phyloP scores from a whole-genome alignment of 2,329 filamentous ascomycete genomes.

The Beauveria bassiana region DNA sequence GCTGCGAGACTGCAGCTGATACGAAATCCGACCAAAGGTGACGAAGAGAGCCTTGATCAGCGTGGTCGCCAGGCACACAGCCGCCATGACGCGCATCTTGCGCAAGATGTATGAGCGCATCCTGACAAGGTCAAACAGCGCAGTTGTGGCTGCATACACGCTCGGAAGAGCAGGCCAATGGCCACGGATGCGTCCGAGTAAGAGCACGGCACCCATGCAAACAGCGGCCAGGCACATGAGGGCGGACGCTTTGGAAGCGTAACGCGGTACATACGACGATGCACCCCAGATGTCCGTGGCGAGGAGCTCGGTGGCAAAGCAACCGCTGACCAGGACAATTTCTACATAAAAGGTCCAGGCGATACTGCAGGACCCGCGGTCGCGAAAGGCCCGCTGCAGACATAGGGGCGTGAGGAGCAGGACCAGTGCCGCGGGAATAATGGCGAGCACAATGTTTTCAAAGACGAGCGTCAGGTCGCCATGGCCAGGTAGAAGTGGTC shows the following conservation, averaged over 20 bases:
- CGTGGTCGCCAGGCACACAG: background rate
- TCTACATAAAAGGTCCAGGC: background rate
- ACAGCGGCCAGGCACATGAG: background rate
- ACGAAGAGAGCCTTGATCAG: background rate
- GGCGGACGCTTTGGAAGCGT: background rate
- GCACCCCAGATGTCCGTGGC: background rate
- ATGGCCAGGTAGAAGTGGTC: background rate
- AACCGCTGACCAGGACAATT: background rate
- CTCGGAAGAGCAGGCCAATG: background rate
- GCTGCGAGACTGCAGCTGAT: background rate
- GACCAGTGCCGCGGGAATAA: background rate
- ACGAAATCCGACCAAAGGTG: background rate
- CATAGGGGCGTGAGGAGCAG: background rate
- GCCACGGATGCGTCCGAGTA: background rate
- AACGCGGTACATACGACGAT: background rate
- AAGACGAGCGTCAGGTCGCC: constrained; percentile 1
- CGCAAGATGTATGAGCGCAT: background rate
- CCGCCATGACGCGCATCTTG: background rate
- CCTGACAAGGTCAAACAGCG: background rate
- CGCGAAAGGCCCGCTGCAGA: background rate
- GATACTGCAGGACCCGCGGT: background rate
- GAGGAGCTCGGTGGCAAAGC: background rate
- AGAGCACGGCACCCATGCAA: background rate
- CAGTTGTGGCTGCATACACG: background rate
- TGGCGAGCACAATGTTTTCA: background rate